Evolutionary conservation across 148 eudicot genomes (phyloP).

Genomic region (Agrostemma githago): DNA sequence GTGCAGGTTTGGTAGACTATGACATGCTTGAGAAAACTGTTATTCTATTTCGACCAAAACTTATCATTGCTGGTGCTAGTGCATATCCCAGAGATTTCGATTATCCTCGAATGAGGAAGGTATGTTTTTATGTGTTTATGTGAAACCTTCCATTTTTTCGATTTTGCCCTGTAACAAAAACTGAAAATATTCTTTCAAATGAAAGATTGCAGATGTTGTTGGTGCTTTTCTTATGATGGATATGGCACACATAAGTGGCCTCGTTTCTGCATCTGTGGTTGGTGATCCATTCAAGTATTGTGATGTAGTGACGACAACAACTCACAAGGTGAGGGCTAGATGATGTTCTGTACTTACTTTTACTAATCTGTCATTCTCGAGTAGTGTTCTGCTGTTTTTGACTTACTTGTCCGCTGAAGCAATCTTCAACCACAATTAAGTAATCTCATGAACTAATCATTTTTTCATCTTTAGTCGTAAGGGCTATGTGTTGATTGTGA

Average conservation of each 20-base stretch:
- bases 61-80: slow-evolving; percentile 93
- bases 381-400: no score
- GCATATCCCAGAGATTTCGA: slow-evolving; percentile 93
- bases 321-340: slow-evolving; percentile 56
- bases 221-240: slow-evolving; percentile 96
- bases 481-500: no score
- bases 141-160: background rate
- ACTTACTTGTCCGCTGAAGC: background rate
- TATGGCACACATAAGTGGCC: slow-evolving; percentile 98
- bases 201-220: slow-evolving; percentile 75
- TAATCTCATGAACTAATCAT: background rate
- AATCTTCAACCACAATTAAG: background rate
- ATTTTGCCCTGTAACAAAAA: slow-evolving; percentile 13
- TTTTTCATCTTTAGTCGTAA: background rate
- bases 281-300: slow-evolving; percentile 81
- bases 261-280: slow-evolving; percentile 89
- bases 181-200: slow-evolving; percentile 14
- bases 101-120: slow-evolving; percentile 93
- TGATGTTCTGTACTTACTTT: background rate
- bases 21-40: slow-evolving; percentile 95
- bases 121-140: slow-evolving; percentile 24
- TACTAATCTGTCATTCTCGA: background rate
- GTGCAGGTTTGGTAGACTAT: slow-evolving; percentile 74
- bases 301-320: slow-evolving; percentile 90
- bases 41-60: slow-evolving; percentile 73